Base-by-base conservation (phyloP, 2,329 filamentous ascomycete genomes). In the Botryotinia narcissicola region DNA sequence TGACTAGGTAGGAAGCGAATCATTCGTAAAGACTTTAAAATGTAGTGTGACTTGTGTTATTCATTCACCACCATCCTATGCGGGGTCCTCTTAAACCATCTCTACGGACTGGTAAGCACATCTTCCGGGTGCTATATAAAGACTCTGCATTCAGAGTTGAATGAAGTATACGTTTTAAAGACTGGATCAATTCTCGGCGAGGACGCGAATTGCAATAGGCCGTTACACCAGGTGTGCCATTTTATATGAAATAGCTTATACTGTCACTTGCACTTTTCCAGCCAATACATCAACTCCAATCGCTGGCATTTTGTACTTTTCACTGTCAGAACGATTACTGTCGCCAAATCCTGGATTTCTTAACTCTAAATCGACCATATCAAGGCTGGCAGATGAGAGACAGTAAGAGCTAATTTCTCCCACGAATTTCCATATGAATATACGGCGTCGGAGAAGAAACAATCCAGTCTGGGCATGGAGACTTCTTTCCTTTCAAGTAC, bases 281-380 rank as follows among this genome's bases (percentile, higher is more conserved):
- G 3, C 2, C 5, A 1, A 4, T n/a, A n/a, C 5, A 16, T 3
- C 0, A n/a, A 16, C 12, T n/a, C 2, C 4, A 0, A 3, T 51
- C 0, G 5, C 48, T n/a, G 4, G 10, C 2, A 7, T n/a, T 51
- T 1, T 51, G 25, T 51, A 25, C 10, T 16, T 51, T n/a, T 14
- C 12, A 16, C 48, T 51, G 25, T 16, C 25, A 7, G 12, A 0
- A 7, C n/a, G 25, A 1, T 5, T 51, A n/a, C 5, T 7, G 12
- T n/a, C 25, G 48, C 8, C 12, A 51, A 0, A 1, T n/a, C 9
- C n/a, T 7, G 2, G 5, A 51, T n/a, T 12, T 51, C 10, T 5
- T 12, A 12, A 51, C 4, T 51, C 2, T 5, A 51, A 6, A n/a
- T 51, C 25, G 12, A 6, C 5, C 14, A 6, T 14, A n/a, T 51